Percentiles rank a stretch among this genome's conserved stretches.
Evolutionary conservation across 139 green algal genomes (phyloP).

Genomic region (Diplosphaera chodatii): DNA sequence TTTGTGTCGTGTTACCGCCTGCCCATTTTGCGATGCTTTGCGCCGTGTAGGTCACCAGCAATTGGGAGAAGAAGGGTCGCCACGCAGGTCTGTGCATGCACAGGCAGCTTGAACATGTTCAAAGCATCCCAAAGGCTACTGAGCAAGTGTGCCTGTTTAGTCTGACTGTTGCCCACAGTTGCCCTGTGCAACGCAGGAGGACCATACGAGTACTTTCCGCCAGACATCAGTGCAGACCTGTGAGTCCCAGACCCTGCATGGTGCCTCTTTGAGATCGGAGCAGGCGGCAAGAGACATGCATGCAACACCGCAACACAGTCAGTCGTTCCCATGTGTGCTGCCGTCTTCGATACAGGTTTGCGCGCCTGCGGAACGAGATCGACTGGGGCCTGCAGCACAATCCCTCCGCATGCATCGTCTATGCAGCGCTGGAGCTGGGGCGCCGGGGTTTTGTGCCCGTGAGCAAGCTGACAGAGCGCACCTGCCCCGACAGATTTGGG

Average conservation of each 20-base stretch:
- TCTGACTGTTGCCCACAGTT: too few species aligned
- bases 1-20: too few species aligned
- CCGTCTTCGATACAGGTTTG: neutral
- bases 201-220: neutral
- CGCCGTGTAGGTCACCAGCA: neutral
- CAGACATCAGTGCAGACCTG: neutral
- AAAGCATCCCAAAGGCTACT: too few species aligned
- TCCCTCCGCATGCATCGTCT: neutral
- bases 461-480: neutral
- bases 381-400: neutral
- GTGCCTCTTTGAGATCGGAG: too few species aligned
- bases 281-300: too few species aligned
- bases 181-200: too few species aligned
- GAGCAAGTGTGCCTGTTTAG: too few species aligned
- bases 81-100: neutral
- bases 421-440: neutral
- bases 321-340: too few species aligned
- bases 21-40: too few species aligned
- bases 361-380: neutral
- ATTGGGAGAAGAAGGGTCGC: neutral
- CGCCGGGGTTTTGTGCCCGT: neutral
- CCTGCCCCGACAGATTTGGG: neutral
- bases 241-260: too few species aligned
- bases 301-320: neutral
- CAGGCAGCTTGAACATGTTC: too few species aligned